These are phyloP conservation scores for Lignosus rhinocerotis DNA, from an alignment of 1,284 basidiomycete species.

Conservation along the genomic window DNA sequence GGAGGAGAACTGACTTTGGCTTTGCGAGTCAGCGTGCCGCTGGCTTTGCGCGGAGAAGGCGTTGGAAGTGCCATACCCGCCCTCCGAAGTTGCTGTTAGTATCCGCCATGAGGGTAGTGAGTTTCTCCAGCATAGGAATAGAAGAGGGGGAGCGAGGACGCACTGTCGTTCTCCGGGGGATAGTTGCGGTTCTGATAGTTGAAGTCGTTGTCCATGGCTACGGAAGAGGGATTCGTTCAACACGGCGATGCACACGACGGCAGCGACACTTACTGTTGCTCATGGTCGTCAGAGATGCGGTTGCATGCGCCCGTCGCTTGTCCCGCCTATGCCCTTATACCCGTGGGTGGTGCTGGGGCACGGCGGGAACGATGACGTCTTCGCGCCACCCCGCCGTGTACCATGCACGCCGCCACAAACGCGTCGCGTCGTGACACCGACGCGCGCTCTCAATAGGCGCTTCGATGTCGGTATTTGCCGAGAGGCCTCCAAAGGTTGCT, in stretches of 20 bases:
- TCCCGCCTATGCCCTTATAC: neutral
- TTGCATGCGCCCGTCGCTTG: neutral
- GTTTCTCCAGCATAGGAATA: neutral
- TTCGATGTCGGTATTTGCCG: neutral
- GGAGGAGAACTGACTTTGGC: neutral
- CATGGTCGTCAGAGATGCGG: neutral
- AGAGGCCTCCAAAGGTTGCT: neutral
- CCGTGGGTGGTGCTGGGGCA: neutral
- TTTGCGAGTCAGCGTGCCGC: constrained; percentile 19
- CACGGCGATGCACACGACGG: neutral
- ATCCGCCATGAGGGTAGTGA: neutral
- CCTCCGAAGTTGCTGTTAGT: constrained; percentile 35
- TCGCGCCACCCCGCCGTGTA: neutral
- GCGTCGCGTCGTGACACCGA: neutral
- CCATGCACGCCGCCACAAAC: neutral
- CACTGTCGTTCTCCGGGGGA: constrained; percentile 33
- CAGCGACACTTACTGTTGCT: neutral
- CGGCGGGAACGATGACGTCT: neutral
- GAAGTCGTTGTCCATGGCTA: constrained; percentile 1
- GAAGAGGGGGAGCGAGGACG: constrained; percentile 11
- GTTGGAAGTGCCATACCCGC: constrained; percentile 33
- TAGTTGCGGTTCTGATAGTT: constrained; percentile 34
- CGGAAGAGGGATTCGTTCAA: neutral
- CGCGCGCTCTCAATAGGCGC: neutral
- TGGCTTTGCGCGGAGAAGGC: constrained; percentile 23